Percentiles rank a stretch among this genome's conserved stretches.
phyloP scores from a whole-genome alignment of 352 stramenopile species.

The Globisporangium okanoganense region DNA sequence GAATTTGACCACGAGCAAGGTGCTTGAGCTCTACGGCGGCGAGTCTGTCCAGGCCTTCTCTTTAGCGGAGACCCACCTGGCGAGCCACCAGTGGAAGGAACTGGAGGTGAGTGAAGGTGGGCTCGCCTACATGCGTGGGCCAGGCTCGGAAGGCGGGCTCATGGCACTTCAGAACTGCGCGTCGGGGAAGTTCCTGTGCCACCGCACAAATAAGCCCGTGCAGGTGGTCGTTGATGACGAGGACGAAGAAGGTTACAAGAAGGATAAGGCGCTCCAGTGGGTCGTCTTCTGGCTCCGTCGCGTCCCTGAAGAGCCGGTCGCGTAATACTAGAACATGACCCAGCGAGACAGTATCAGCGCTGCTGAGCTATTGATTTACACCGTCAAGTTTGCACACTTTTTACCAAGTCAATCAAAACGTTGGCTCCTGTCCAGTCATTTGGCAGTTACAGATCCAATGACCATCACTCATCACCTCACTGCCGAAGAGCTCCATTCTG shows the following conservation, averaged over 20 bases:
- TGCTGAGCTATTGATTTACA: too few species aligned
- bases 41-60: not conserved
- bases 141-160: not conserved
- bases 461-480: not conserved
- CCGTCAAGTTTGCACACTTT: too few species aligned
- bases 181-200: not conserved
- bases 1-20: not conserved
- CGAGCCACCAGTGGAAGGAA: slow-evolving; percentile 4
- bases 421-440: not conserved
- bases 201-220: not conserved
- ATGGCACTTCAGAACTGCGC: not conserved
- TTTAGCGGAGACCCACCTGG: not conserved
- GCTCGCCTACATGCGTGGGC: not conserved
- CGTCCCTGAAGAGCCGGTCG: not conserved
- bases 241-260: not conserved
- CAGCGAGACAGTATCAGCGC: too few species aligned
- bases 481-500: not conserved
- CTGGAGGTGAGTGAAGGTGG: not conserved
- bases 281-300: not conserved
- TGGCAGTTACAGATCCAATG: not conserved
- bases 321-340: too few species aligned
- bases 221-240: not conserved
- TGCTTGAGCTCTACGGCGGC: not conserved
- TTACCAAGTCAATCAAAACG: not conserved
- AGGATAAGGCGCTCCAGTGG: not conserved